These are phyloP conservation scores for Thyridium curvatum DNA, from an alignment of 2,329 filamentous ascomycete species.

Conservation along the genomic window DNA sequence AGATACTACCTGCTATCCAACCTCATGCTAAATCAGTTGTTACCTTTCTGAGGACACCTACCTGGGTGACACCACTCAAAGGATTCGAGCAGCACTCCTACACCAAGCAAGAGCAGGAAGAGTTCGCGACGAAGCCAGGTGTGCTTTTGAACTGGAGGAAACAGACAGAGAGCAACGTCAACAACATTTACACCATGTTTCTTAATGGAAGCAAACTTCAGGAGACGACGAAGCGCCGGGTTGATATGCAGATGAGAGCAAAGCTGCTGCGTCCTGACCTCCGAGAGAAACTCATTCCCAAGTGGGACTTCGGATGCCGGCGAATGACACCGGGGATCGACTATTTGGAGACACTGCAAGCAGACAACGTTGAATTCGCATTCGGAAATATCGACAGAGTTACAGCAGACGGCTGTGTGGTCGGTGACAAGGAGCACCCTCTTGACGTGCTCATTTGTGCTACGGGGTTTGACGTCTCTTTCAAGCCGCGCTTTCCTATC, in stretches of 20 bases:
- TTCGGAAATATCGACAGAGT: constrained; percentile 29
- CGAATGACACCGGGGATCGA: constrained; percentile 34
- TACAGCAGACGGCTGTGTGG: constrained; percentile 20
- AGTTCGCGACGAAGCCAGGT: constrained; percentile 8
- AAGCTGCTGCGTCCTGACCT: constrained; percentile 33
- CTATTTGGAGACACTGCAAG: constrained; percentile 32
- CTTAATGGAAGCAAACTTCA: constrained; percentile 2
- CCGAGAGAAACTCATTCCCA: constrained; percentile 33
- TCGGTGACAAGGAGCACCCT: constrained; percentile 17
- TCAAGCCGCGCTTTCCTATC: constrained; percentile 22
- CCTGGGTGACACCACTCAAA: constrained; percentile 6
- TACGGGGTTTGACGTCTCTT: constrained; percentile 28
- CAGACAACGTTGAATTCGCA: constrained; percentile 37
- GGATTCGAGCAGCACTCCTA: constrained; percentile 9
- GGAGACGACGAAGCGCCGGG: constrained; percentile 1
- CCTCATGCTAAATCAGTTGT: constrained; percentile 5
- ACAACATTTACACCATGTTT: constrained; percentile 8
- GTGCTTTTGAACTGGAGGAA: constrained; percentile 7
- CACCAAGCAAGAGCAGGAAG: constrained; percentile 6
- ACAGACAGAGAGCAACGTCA: constrained; percentile 8
- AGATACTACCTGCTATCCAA: constrained; percentile 17
- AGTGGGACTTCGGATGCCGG: constrained; percentile 35
- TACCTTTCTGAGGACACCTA: constrained; percentile 10
- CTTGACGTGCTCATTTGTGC: constrained; percentile 25
- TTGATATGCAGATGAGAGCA: constrained; percentile 4